A percentile compares a stretch with the other conserved stretches of the same genome.
Conservation (phyloP, 345 rosid species). For the Cardiospermum halicacabum region DNA sequence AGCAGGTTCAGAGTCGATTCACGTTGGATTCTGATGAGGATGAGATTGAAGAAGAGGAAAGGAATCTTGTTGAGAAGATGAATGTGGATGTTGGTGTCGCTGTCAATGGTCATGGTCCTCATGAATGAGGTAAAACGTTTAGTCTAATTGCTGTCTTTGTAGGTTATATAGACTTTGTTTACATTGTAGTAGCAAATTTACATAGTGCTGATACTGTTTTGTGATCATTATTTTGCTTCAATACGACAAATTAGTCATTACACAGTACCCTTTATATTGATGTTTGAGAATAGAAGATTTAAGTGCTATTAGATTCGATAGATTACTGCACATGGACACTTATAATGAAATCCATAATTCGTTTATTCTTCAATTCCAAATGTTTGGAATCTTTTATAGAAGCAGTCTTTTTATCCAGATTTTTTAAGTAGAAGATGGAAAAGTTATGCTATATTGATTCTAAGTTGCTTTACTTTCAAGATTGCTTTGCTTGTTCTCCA, state of each 20-base stretch:
- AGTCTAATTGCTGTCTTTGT: not conserved
- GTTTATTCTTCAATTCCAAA: not conserved
- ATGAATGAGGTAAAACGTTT: slow-evolving; percentile 33
- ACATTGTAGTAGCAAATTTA: slow-evolving; percentile 20
- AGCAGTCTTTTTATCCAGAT: not conserved
- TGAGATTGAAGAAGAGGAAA: slow-evolving; percentile 40
- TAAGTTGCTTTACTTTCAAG: not conserved
- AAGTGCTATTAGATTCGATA: not conserved
- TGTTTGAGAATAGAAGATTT: not conserved
- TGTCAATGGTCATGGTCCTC: slow-evolving; percentile 51
- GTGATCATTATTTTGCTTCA: not conserved
- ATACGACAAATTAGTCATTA: no score
- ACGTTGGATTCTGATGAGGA: slow-evolving; percentile 83
- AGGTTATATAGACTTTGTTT: not conserved
- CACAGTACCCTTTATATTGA: not conserved
- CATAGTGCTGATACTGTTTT: slow-evolving; percentile 8
- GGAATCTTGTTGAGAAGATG: slow-evolving; percentile 11
- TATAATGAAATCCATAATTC: not conserved
- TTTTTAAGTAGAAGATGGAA: not conserved
- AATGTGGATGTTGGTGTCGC: slow-evolving; percentile 31
- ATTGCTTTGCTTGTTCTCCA: not conserved
- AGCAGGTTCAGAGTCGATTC: slow-evolving; percentile 37
- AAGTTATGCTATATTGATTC: not conserved
- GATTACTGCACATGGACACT: not conserved
- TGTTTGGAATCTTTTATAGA: not conserved